Percentiles rank a stretch among this genome's conserved stretches.
Evolutionary conservation across 306 rosid species (phyloP).

Genomic region (Alnus rubra): DNA sequence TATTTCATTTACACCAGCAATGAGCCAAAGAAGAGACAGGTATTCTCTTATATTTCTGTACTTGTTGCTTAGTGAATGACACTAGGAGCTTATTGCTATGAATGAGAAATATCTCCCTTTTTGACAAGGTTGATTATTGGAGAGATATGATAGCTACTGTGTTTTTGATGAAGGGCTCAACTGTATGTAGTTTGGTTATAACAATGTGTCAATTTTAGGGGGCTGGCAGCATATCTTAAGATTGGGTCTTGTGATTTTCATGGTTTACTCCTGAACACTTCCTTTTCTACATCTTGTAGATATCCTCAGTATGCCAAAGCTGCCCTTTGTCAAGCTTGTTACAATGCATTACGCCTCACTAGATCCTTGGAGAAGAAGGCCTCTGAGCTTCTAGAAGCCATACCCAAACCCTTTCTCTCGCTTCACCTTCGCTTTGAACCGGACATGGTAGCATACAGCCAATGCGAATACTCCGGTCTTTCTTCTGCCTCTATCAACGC

Average conservation of each 20-base stretch:
- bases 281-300: slow-evolving; percentile 38
- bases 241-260: slow-evolving; percentile 9
- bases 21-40: slow-evolving; percentile 98
- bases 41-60: slow-evolving; percentile 25
- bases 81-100: neutral
- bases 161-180: neutral
- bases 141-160: neutral
- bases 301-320: slow-evolving; percentile 86
- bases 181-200: neutral
- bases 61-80: slow-evolving; percentile 1
- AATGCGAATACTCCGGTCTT: slow-evolving; percentile 69
- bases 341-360: slow-evolving; percentile 78
- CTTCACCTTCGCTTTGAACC: slow-evolving; percentile 95
- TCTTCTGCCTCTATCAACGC: slow-evolving; percentile 68
- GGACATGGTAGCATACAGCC: slow-evolving; percentile 96
- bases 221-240: neutral
- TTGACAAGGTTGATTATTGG: neutral
- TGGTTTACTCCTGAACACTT: neutral
- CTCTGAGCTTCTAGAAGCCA: slow-evolving; percentile 74
- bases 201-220: neutral
- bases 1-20: slow-evolving; percentile 86
- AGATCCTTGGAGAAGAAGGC: slow-evolving; percentile 77
- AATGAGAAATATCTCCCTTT: neutral
- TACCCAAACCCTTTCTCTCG: slow-evolving; percentile 87
- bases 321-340: slow-evolving; percentile 92